These are phyloP conservation scores for Juncus inflexus DNA, from an alignment of 176 grass and related monocot genomes.

Conservation along the genomic window DNA sequence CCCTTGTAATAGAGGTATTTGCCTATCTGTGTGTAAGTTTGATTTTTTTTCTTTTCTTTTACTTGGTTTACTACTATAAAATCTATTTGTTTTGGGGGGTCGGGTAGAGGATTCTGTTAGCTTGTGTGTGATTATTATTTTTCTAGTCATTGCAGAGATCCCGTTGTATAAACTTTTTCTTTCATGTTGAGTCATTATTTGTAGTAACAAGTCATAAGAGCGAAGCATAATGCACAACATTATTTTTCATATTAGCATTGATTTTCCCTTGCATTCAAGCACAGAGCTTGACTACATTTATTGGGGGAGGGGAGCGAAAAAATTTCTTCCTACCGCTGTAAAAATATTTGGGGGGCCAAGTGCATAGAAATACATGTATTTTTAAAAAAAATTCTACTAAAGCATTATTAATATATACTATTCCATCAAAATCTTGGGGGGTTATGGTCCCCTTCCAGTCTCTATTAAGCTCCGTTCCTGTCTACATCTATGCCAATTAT, in stretches of 20 bases:
- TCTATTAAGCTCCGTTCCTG: no score
- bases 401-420: no score
- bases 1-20: conserved; percentile 37
- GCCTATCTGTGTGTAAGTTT: conserved; percentile 37
- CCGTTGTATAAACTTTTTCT: conserved; percentile 57
- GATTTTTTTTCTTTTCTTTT: conserved; percentile 22
- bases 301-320: no score
- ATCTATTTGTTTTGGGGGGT: conserved; percentile 24
- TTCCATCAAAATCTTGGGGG: no score
- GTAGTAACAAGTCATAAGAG: conserved; percentile 44
- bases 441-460: no score
- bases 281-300: no score
- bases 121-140: conserved; percentile 55
- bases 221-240: conserved; percentile 5
- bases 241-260: conserved; percentile 21
- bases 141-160: conserved; percentile 44
- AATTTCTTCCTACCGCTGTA: no score
- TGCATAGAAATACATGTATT: no score
- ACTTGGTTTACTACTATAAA: conserved; percentile 24
- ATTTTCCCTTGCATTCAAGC: no score
- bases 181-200: conserved; percentile 49
- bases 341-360: no score
- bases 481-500: no score
- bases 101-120: conserved; percentile 49
- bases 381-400: no score